These are phyloP conservation scores for Leucocoprinus sp. DNA, from an alignment of 768 basidiomycete species.

Conservation along the genomic window DNA sequence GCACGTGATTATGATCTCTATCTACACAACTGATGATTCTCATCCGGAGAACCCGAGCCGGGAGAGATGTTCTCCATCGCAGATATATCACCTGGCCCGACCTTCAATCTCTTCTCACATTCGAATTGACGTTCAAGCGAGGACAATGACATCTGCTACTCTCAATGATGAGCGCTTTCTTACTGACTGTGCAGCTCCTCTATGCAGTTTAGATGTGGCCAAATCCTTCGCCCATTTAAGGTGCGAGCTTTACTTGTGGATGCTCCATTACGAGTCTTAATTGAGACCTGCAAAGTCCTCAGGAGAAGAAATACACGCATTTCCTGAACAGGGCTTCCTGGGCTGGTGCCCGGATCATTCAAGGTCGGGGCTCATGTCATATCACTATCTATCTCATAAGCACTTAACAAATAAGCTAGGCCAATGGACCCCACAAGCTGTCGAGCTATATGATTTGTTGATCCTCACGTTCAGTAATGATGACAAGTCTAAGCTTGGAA, in stretches of 20 bases:
- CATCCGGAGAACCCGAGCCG: too few species aligned
- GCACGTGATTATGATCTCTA: too few species aligned
- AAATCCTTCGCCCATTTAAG: conserved; percentile 64
- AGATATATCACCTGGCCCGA: conserved; percentile 13
- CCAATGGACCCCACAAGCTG: conserved; percentile 74
- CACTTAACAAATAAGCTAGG: conserved; percentile 24
- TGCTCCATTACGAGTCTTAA: not conserved
- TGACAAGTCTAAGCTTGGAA: conserved; percentile 40
- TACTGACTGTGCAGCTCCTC: conserved; percentile 68
- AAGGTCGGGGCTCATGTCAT: conserved; percentile 29
- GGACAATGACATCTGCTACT: conserved; percentile 22
- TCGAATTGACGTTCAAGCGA: conserved; percentile 5
- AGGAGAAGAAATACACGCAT: conserved; percentile 77
- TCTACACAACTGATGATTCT: too few species aligned
- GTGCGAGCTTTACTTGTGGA: conserved; percentile 22
- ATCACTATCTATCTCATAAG: not conserved
- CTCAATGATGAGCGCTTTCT: conserved; percentile 53
- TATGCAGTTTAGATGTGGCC: conserved; percentile 63
- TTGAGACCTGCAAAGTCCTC: conserved; percentile 35
- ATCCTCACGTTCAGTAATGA: conserved; percentile 56
- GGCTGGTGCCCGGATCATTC: conserved; percentile 80
- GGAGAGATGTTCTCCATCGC: not conserved
- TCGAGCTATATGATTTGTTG: conserved; percentile 62
- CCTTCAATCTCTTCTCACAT: conserved; percentile 7
- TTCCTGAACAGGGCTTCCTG: conserved; percentile 64